Evolutionary conservation across 148 eudicot genomes (phyloP), one percentile per base, ranked within the genome.

Genomic region (Salicornia ramosissima): DNA sequence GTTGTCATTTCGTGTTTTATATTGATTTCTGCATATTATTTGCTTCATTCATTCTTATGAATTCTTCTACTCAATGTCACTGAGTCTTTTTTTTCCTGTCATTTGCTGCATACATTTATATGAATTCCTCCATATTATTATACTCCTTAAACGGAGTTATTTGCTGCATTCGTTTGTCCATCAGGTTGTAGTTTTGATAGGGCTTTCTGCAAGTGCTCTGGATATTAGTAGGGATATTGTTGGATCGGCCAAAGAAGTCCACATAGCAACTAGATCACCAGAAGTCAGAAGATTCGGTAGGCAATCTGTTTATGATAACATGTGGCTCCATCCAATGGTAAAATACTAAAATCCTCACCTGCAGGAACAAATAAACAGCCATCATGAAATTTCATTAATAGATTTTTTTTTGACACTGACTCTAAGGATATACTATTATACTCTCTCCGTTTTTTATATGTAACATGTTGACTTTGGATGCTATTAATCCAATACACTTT

Each of bases 251-350:
- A 83, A 84, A 80, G 87, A 89, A 78, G 96, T 89, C 40, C 97
- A 92, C 51, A 66, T 92, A 60, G 90, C 90, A 76, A 76, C 86
- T 19, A 78, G 96, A 78, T 86, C 96, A 16, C 64, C 49, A 16
- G 51, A 75, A 3, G 62, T 55, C 1, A 80, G 57, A 57, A 39
- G 18, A 11, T 39, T 21, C 8, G 79, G 79, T 50, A 73, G 79
- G 71, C 68, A 73, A 45, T 73, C 84, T 22, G 82, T 89, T 65
- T 74, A 78, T 39, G 72, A 82, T 63, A 88, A 88, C 62, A 50
- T 88, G 64, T 90, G 95, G 95, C 78, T 94, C 28, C 96, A 84
- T 82, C 79, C 89, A 10, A 86, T 84, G 92, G 98, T 90, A 84
- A 81, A 67, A 58, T 36, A 34, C 40, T 36, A 36, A 81, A 67